These are phyloP conservation scores for Candida orba DNA, from an alignment of 805 yeast species.

Conservation along the genomic window DNA sequence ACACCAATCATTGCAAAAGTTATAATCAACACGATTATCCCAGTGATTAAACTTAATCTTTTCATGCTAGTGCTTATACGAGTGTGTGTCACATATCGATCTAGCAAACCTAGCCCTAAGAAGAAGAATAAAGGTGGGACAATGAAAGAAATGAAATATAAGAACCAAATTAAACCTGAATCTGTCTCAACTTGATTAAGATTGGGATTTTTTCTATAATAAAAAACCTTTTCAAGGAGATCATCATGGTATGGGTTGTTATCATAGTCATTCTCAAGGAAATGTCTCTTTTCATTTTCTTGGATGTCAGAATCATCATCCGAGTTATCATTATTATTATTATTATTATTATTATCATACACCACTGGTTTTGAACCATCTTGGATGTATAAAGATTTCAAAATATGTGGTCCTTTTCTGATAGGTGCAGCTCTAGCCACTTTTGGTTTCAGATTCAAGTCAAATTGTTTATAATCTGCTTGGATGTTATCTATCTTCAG, in stretches of 20 bases:
- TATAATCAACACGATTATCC: slow-evolving; percentile 10
- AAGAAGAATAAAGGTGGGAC: slow-evolving; percentile 25
- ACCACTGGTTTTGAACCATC: background rate
- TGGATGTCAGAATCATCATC: background rate
- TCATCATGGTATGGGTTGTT: slow-evolving; percentile 6
- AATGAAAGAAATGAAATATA: slow-evolving; percentile 16
- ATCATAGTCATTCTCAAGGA: background rate
- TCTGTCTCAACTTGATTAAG: background rate
- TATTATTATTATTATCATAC: background rate
- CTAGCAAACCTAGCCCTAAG: slow-evolving; percentile 21
- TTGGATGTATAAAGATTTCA: background rate
- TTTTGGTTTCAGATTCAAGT: background rate
- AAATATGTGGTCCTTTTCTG: slow-evolving; percentile 3
- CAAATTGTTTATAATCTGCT: background rate
- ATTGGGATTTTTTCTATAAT: slow-evolving; percentile 11
- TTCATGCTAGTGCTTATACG: slow-evolving; percentile 7
- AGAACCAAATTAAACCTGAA: slow-evolving; percentile 4
- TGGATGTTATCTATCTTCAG: background rate
- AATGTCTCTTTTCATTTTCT: background rate
- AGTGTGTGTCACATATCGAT: slow-evolving; percentile 8
- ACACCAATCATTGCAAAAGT: slow-evolving; percentile 35
- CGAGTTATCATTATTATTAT: background rate
- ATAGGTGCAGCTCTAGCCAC: background rate
- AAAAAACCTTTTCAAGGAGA: slow-evolving; percentile 15
- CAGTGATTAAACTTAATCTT: slow-evolving; percentile 17